Base-by-base conservation (phyloP, 1,284 basidiomycete genomes). In the Sporisorium scitamineum region DNA sequence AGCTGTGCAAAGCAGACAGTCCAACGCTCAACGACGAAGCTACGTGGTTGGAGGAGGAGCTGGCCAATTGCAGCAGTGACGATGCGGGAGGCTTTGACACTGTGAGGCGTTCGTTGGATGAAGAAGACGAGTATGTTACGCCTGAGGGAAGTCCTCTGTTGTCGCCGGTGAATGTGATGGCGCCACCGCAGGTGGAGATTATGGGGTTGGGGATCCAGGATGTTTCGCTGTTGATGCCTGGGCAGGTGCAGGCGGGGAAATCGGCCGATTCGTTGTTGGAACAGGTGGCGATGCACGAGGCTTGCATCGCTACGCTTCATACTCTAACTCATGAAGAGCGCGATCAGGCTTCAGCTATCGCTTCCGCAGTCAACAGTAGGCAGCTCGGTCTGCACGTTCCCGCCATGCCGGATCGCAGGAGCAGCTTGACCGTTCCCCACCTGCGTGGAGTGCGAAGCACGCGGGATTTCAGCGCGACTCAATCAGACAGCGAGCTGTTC, bases 41-140 rank as follows among this genome's bases (percentile, higher is more conserved):
- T 2, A 66, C 67, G 2, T 76, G 73, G 73, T 61, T 70, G n/a
- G 68, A 76, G 52, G 60, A 70, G 48, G 73, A 76, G 55, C 61
- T 76, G 3, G 73, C 73, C 8, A 32, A 63, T 9, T 70, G 63
- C 60, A 67, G 63, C 54, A 58, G 56, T 47, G 67, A 69, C 10
- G 59, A 68, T 24, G 66, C n/a, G n/a, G n/a, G n/a, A n/a, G n/a
- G n/a, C n/a, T 59, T 51, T n/a, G 55, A 37, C 16, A 50, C 54
- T 14, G 53, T 51, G 5, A 34, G 53, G 29, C 53, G 26, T 3
- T 61, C 61, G 27, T 44, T 53, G 29, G 59, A 58, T 3, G 67
- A 75, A 14, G 67, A 75, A 14, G 63, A 56, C 31, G 54, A 69
- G 48, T 76, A 68, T 27, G 18, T 52, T 18, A 76, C 73, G 5